phyloP scores from a whole-genome alignment of 2,329 filamentous ascomycete species.

The Sphaerulina populicola region DNA sequence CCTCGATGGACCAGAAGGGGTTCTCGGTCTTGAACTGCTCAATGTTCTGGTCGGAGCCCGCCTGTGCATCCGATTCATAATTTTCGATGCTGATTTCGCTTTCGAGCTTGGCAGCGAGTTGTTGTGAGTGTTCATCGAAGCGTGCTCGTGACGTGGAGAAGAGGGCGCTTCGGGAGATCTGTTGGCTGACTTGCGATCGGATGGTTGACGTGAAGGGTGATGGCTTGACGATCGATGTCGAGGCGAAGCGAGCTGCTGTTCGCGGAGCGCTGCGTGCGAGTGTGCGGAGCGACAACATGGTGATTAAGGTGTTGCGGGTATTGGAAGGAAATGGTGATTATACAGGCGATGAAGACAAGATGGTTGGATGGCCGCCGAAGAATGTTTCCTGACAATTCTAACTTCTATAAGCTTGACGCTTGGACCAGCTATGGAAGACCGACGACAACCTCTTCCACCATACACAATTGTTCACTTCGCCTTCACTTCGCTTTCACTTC shows the following conservation, averaged over 20 bases:
- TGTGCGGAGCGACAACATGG: slow-evolving; percentile 41
- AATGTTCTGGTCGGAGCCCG: slow-evolving; percentile 54
- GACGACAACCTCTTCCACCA: neutral
- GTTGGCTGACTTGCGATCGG: slow-evolving; percentile 16
- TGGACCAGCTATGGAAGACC: neutral
- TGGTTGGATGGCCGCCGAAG: neutral
- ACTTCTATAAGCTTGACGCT: neutral
- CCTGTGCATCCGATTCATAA: slow-evolving; percentile 53
- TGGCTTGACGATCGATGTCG: slow-evolving; percentile 32
- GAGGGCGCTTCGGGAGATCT: slow-evolving; percentile 24
- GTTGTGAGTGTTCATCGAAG: slow-evolving; percentile 54
- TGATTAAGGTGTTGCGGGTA: slow-evolving; percentile 6
- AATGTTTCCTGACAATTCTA: neutral
- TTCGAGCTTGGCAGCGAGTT: slow-evolving; percentile 78
- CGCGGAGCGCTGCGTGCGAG: slow-evolving; percentile 41
- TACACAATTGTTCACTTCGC: neutral
- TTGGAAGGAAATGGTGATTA: neutral
- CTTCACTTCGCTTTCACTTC: slow-evolving; percentile 3
- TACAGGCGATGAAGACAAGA: neutral
- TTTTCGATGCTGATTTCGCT: slow-evolving; percentile 77
- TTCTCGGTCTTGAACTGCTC: slow-evolving; percentile 76
- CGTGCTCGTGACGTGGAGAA: slow-evolving; percentile 39
- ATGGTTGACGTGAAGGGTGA: slow-evolving; percentile 17
- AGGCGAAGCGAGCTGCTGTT: slow-evolving; percentile 36
- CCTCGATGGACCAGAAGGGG: slow-evolving; percentile 65